phyloP scores from a whole-genome alignment of 2,329 filamentous ascomycete species.

The Sclerotinia nivalis region DNA sequence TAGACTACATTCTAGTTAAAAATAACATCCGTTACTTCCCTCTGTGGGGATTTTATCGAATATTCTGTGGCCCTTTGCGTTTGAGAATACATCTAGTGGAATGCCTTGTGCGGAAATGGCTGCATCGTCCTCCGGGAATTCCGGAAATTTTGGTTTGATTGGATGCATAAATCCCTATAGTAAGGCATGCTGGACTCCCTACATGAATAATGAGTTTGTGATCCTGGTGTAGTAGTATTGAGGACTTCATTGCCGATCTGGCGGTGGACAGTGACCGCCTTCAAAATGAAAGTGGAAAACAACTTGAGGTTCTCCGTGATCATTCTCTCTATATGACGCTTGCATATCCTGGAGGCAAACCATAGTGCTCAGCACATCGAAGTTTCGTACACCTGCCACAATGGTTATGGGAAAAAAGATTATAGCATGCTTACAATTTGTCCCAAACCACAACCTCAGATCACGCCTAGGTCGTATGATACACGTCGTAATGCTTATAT shows the following conservation, averaged over 20 bases:
- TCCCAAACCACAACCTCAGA: not conserved
- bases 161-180: not conserved
- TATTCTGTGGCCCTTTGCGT: not conserved
- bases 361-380: not conserved
- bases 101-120: not conserved
- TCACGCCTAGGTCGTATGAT: not conserved
- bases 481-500: conserved; percentile 43
- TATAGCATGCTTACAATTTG: conserved; percentile 1
- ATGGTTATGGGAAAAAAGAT: not conserved
- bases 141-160: too few species aligned
- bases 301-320: too few species aligned
- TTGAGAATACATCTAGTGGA: not conserved
- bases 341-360: conserved; percentile 1
- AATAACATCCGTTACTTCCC: not conserved
- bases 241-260: not conserved
- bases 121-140: not conserved
- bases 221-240: not conserved
- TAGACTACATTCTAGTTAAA: not conserved
- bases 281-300: not conserved
- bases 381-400: not conserved
- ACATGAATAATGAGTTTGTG: not conserved
- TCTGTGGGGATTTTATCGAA: not conserved
- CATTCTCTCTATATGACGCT: not conserved
- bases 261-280: not conserved
- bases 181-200: not conserved